phyloP scores from a whole-genome alignment of 2,329 filamentous ascomycete genomes.

The Penicillium sp. region DNA sequence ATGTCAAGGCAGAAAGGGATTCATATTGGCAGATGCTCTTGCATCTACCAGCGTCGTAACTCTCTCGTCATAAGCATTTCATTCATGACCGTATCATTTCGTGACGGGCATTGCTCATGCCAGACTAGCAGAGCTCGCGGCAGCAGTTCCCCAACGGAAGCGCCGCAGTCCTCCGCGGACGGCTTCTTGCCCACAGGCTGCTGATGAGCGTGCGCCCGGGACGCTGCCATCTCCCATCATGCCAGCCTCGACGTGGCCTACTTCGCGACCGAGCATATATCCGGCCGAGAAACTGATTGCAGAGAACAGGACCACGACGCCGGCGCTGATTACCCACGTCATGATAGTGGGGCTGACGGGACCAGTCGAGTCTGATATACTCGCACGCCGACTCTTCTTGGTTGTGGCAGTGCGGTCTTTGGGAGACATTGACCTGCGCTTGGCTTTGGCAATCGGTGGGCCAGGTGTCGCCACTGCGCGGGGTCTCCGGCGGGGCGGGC shows the following conservation, averaged over 20 bases:
- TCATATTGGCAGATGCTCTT: neutral
- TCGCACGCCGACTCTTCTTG: conserved; percentile 37
- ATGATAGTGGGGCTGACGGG: conserved; percentile 59
- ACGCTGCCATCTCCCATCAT: conserved; percentile 28
- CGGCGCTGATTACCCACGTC: conserved; percentile 65
- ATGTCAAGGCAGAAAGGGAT: neutral
- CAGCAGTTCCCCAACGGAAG: conserved; percentile 43
- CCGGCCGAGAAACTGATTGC: conserved; percentile 65
- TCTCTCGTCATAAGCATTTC: conserved; percentile 5
- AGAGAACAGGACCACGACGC: conserved; percentile 62
- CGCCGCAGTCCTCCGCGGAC: conserved; percentile 45
- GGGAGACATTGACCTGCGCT: conserved; percentile 36
- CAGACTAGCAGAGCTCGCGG: conserved; percentile 38
- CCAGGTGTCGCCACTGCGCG: conserved; percentile 12
- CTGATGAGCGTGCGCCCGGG: conserved; percentile 33
- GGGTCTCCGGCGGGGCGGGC: conserved; percentile 23
- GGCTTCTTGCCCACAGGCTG: conserved; percentile 46
- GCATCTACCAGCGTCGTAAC: neutral
- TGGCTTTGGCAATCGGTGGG: conserved; percentile 24
- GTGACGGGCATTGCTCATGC: conserved; percentile 23
- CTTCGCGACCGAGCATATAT: conserved; percentile 60
- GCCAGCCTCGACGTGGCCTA: conserved; percentile 52
- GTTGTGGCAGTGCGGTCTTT: conserved; percentile 37
- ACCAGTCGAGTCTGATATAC: conserved; percentile 30
- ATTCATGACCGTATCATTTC: conserved; percentile 6